phyloP scores from a whole-genome alignment of 257 asterid genomes.

The Solanum sejunctum region DNA sequence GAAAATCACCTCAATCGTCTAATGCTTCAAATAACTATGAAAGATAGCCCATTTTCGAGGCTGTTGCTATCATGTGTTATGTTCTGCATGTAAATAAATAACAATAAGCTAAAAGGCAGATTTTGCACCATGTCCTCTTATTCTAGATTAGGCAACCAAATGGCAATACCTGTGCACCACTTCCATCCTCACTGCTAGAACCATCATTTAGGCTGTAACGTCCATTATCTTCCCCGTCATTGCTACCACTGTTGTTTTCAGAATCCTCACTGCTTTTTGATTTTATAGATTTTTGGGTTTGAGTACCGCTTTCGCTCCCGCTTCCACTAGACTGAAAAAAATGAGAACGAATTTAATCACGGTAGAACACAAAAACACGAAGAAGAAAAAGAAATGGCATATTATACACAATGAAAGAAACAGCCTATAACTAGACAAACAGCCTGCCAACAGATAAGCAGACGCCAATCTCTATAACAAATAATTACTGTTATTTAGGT shows the following conservation, averaged over 20 bases:
- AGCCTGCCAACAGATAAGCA: not conserved
- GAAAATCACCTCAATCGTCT: not conserved
- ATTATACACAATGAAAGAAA: not conserved
- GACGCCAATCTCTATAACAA: not conserved
- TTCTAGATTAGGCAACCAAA: not conserved
- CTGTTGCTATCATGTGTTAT: not conserved
- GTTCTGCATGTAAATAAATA: not conserved
- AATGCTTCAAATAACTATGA: not conserved
- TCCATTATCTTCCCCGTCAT: constrained; percentile 38
- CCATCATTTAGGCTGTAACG: constrained; percentile 31
- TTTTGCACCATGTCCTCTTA: not conserved
- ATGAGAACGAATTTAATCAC: not conserved
- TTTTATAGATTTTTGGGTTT: constrained; percentile 57
- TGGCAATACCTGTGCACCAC: constrained; percentile 55
- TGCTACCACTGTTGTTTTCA: constrained; percentile 34
- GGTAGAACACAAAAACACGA: not conserved
- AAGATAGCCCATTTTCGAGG: not conserved
- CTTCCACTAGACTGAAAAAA: constrained; percentile 81
- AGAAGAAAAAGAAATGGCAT: not conserved
- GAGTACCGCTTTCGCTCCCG: constrained; percentile 79
- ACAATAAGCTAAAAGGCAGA: not conserved
- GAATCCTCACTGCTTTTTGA: constrained; percentile 39
- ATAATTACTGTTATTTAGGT: not conserved
- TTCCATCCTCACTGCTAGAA: constrained; percentile 61
- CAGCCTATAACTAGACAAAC: not conserved